Evolutionary conservation across 805 yeast species (phyloP).

Genomic region (Cyberlindnera saturnus): DNA sequence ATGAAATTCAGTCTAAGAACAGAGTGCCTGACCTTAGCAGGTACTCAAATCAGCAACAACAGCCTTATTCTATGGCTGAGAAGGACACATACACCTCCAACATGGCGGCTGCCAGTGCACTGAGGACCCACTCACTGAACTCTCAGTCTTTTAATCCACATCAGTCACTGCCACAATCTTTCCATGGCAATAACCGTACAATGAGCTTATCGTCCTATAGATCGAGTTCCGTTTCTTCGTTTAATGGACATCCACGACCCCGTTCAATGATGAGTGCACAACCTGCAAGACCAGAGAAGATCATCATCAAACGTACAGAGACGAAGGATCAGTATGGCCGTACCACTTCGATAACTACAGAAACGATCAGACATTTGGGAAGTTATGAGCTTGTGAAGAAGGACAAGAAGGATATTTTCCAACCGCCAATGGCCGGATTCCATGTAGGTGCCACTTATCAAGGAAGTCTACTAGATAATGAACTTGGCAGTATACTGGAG

Average conservation of each 20-base stretch:
- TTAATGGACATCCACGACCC: constrained; percentile 3
- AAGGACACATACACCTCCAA: constrained; percentile 17
- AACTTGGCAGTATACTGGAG: constrained; percentile 26
- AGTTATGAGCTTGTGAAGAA: constrained; percentile 44
- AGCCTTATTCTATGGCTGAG: neutral
- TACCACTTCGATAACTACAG: constrained; percentile 49
- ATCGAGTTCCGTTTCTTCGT: constrained; percentile 10
- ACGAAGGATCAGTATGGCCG: constrained; percentile 46
- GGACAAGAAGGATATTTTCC: constrained; percentile 31
- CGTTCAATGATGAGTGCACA: constrained; percentile 7
- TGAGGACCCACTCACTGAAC: constrained; percentile 21
- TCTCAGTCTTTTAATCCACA: constrained; percentile 8
- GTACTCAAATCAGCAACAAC: constrained; percentile 26
- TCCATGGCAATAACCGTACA: constrained; percentile 1
- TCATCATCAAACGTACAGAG: constrained; percentile 44
- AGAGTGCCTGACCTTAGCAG: constrained; percentile 33
- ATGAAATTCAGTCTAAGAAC: constrained; percentile 5
- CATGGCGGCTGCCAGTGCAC: constrained; percentile 19
- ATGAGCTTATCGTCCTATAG: constrained; percentile 7
- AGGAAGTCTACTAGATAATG: constrained; percentile 23
- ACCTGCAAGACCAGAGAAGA: constrained; percentile 8
- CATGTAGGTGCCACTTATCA: constrained; percentile 16
- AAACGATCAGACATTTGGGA: constrained; percentile 43
- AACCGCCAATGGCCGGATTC: constrained; percentile 19
- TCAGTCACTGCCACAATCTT: neutral